These are phyloP conservation scores for Penicillium argentinense DNA, from an alignment of 495 filamentous ascomycete genomes.

Conservation along the genomic window DNA sequence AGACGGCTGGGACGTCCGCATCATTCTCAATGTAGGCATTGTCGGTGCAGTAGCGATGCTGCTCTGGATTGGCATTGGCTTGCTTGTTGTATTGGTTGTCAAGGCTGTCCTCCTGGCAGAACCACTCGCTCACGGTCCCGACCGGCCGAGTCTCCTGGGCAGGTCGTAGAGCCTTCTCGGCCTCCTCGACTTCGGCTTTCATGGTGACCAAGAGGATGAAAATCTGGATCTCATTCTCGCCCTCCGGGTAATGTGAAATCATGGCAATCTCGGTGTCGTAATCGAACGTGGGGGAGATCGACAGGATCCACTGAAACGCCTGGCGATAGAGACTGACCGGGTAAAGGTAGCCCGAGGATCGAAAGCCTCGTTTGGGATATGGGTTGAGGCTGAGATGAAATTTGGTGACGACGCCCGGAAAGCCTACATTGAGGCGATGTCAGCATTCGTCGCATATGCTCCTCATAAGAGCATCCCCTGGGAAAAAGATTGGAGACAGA, in stretches of 20 bases:
- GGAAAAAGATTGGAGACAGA: too few relatives aligned
- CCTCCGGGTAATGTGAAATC: slow-evolving; percentile 31
- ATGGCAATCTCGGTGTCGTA: slow-evolving; percentile 43
- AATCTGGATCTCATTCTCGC: slow-evolving; percentile 26
- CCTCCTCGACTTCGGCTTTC: slow-evolving; percentile 31
- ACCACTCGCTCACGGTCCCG: slow-evolving; percentile 27
- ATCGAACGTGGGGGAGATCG: slow-evolving; percentile 37
- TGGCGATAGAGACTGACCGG: slow-evolving; percentile 37
- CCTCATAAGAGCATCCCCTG: too few relatives aligned
- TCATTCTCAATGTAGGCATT: slow-evolving; percentile 50
- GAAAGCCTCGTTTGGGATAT: slow-evolving; percentile 27
- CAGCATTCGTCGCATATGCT: background rate
- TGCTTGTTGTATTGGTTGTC: slow-evolving; percentile 41
- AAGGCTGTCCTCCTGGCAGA: slow-evolving; percentile 40
- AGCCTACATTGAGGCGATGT: slow-evolving; percentile 21
- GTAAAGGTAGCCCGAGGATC: slow-evolving; percentile 45
- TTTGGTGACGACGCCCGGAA: slow-evolving; percentile 48
- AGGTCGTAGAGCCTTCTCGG: slow-evolving; percentile 27
- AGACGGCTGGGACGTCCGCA: slow-evolving; percentile 36
- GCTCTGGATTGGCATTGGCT: slow-evolving; percentile 36
- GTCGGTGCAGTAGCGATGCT: slow-evolving; percentile 48
- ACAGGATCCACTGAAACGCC: slow-evolving; percentile 44
- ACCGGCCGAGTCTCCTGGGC: slow-evolving; percentile 36
- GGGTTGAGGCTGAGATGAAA: slow-evolving; percentile 44
- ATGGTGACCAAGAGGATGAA: slow-evolving; percentile 45